Evolutionary conservation across 2,329 filamentous ascomycete genomes (phyloP), one percentile per base, ranked within the genome.

Genomic region (Alternaria dauci): DNA sequence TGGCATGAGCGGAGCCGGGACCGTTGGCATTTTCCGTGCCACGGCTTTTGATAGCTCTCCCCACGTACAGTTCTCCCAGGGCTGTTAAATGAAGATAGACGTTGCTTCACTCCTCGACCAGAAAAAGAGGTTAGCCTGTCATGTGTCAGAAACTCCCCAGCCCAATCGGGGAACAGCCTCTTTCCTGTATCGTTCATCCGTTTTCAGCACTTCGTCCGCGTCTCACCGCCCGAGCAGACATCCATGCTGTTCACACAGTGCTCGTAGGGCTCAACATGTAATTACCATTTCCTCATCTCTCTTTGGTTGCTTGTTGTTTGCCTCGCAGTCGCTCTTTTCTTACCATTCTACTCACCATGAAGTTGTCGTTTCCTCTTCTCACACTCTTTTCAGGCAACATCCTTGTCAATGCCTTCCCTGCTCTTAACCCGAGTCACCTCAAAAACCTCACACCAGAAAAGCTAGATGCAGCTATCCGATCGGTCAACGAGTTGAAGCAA

Each of bases 391-490:
- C 56, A 8, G 51, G 50, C 30, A 44, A 14, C 20, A 26, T 20
- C 23, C 25, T 55, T n/a, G 60, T 59, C 30, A 34, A 67, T 46
- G 63, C 62, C 18, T 69, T 71, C 43, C 69, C 69, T 23, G 28
- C 68, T 25, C 38, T 62, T 4, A 25, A 47, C 28, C 34, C 56
- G 2, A 54, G 38, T 5, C 55, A 46, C 18, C 52, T 71, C 18
- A 43, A 55, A 5, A 43, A 30, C 8, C 53, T 67, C 18, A 62
- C 62, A 1, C 43, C 62, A 2, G 65, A 71, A n/a, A 56, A 52
- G 12, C 28, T 71, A 20, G 58, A 43, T 7, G 51, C 47, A 9
- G 68, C 67, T n/a, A 23, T 71, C 16, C 46, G 46, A 9, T 30
- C 58, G 2, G 54, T 70, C 7, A 52, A 67, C 7, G 52, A 64